Percentiles rank a stretch among this genome's conserved stretches.
Evolutionary conservation across 2,329 filamentous ascomycete genomes (phyloP).

Genomic region (Coniosporium tulheliwenetii): DNA sequence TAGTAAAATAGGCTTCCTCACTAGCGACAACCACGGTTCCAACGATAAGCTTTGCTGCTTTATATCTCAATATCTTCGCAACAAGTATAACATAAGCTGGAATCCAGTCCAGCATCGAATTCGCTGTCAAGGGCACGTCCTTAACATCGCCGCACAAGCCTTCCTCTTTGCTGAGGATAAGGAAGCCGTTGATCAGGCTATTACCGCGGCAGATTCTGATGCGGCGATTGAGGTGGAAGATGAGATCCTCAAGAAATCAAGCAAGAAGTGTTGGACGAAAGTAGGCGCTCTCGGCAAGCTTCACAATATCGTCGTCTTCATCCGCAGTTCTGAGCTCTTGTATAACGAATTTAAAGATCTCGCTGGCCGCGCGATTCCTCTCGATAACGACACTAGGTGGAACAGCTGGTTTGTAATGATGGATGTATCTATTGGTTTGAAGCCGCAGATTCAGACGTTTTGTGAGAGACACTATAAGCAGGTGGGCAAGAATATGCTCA

Average conservation of each 20-base stretch:
- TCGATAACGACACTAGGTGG: too few relatives aligned
- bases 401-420: too few relatives aligned
- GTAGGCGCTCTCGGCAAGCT: background rate
- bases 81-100: background rate
- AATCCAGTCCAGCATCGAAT: background rate
- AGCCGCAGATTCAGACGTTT: background rate
- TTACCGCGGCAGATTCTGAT: background rate
- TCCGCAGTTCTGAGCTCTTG: too few relatives aligned
- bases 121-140: too few relatives aligned
- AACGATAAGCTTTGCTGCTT: background rate
- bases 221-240: background rate
- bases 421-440: too few relatives aligned
- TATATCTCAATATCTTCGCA: background rate
- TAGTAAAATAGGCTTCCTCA: too few relatives aligned
- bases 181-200: background rate
- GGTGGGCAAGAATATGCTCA: background rate
- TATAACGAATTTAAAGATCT: too few relatives aligned
- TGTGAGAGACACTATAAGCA: background rate
- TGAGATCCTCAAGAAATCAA: background rate
- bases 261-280: background rate
- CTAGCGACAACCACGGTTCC: background rate
- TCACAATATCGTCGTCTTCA: background rate
- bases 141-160: background rate
- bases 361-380: too few relatives aligned
- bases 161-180: background rate